Conservation (phyloP, 768 basidiomycete genomes). For the Agrocybe praecox region DNA sequence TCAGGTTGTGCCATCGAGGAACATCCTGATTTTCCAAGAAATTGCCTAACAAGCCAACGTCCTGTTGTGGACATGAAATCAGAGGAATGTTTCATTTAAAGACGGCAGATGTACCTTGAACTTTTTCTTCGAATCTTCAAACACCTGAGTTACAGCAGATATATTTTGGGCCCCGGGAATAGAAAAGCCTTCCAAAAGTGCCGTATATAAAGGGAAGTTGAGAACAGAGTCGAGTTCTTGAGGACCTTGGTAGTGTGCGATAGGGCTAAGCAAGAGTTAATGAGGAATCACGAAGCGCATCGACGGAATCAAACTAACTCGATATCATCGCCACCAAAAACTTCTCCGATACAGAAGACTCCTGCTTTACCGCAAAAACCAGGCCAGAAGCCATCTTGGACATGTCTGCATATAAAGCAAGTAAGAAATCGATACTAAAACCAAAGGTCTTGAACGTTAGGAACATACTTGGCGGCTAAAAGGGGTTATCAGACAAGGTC, state of each 20-base stretch:
- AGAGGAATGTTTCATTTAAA: slow-evolving; percentile 5
- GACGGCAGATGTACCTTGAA: slow-evolving; percentile 40
- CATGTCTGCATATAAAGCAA: slow-evolving; percentile 46
- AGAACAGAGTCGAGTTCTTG: slow-evolving; percentile 67
- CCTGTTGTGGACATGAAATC: slow-evolving; percentile 21
- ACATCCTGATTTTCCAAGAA: slow-evolving; percentile 83
- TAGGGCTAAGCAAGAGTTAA: slow-evolving; percentile 36
- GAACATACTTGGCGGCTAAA: slow-evolving; percentile 46
- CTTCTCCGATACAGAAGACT: slow-evolving; percentile 87
- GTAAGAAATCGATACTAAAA: background rate
- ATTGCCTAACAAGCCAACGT: slow-evolving; percentile 59
- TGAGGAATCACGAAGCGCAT: background rate
- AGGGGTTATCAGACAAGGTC: slow-evolving; percentile 33
- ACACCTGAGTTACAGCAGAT: slow-evolving; percentile 51
- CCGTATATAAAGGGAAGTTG: slow-evolving; percentile 71
- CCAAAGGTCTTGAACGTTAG: background rate
- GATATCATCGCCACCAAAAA: slow-evolving; percentile 57
- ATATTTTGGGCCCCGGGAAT: slow-evolving; percentile 72
- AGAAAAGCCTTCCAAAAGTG: slow-evolving; percentile 64
- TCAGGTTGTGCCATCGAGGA: slow-evolving; percentile 71
- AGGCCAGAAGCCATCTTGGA: slow-evolving; percentile 77
- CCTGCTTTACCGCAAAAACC: slow-evolving; percentile 72
- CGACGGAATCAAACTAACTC: slow-evolving; percentile 39
- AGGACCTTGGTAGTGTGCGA: slow-evolving; percentile 63
- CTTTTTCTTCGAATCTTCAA: slow-evolving; percentile 53